Percentiles rank a stretch among this genome's conserved stretches.
Evolutionary conservation across 192 early-diverging fungal species (phyloP).

Genomic region (Podila clonocystis): DNA sequence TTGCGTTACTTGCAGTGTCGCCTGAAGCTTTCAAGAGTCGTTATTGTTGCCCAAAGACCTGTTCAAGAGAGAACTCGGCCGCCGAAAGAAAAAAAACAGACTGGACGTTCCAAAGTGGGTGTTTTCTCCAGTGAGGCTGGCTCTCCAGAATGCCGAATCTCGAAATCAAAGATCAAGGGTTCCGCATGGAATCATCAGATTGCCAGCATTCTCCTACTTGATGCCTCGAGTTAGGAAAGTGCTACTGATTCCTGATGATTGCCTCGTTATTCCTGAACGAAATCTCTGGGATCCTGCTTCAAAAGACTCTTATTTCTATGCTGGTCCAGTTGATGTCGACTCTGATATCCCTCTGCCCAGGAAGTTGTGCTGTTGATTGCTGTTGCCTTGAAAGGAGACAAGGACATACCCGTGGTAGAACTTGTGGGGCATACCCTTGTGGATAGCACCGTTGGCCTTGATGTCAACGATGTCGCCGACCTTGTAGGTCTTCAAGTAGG

Average conservation of each 20-base stretch:
- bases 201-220: background rate
- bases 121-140: too few species aligned
- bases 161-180: constrained; percentile 1
- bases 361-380: too few species aligned
- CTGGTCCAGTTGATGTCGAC: background rate
- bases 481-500: constrained; percentile 99
- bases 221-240: background rate
- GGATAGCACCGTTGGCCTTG: constrained; percentile 98
- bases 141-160: constrained; percentile 1
- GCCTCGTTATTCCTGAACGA: background rate
- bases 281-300: background rate
- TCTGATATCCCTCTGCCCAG: too few species aligned
- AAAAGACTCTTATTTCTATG: background rate
- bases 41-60: too few species aligned
- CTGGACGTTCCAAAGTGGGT: too few species aligned
- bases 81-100: too few species aligned
- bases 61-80: too few species aligned
- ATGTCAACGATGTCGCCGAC: constrained; percentile 99
- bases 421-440: constrained; percentile 99
- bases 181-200: background rate
- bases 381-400: background rate
- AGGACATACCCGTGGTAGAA: constrained; percentile 94
- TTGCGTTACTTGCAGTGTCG: too few species aligned
- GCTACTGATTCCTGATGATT: background rate
- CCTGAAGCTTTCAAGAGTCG: too few species aligned